Percentiles rank a stretch among this genome's conserved stretches.
phyloP scores from a whole-genome alignment of 108 stramenopile species.

The Fragilariopsis cylindrus region DNA sequence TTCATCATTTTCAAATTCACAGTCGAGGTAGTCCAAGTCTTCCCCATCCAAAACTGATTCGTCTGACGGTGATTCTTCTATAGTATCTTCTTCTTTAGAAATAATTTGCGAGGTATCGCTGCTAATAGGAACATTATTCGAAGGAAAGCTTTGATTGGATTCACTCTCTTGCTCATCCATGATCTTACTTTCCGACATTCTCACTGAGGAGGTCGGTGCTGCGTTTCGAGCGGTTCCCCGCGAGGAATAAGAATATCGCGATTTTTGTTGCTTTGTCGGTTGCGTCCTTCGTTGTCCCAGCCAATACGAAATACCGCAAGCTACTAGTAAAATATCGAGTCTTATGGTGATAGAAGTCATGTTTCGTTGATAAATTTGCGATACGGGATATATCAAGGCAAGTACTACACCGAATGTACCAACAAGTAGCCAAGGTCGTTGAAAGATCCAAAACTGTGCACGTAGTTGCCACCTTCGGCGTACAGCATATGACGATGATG shows the following conservation, averaged over 20 bases:
- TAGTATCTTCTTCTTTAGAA: slow-evolving; percentile 1
- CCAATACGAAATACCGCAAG: slow-evolving; percentile 30
- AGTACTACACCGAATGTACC: slow-evolving; percentile 21
- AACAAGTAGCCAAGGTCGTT: slow-evolving; percentile 36
- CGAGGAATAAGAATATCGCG: neutral
- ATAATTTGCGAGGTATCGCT: neutral
- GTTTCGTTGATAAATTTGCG: slow-evolving; percentile 26
- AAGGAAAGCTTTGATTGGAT: neutral
- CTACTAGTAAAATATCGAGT: slow-evolving; percentile 36
- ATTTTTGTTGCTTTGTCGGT: neutral
- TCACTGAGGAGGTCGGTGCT: neutral
- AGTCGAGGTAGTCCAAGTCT: slow-evolving; percentile 28
- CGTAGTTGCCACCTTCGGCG: neutral
- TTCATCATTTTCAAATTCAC: slow-evolving; percentile 12
- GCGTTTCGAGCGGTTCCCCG: neutral
- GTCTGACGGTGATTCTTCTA: slow-evolving; percentile 17
- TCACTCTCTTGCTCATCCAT: neutral
- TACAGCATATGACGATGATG: neutral
- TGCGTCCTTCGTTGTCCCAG: slow-evolving; percentile 21
- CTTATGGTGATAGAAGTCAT: slow-evolving; percentile 33
- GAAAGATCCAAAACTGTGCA: slow-evolving; percentile 22
- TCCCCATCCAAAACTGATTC: slow-evolving; percentile 33
- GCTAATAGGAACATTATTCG: too few relatives aligned
- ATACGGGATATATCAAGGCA: slow-evolving; percentile 15
- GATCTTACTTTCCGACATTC: neutral